Conservation (phyloP, 495 filamentous ascomycete genomes). For the Evernia prunastri region DNA sequence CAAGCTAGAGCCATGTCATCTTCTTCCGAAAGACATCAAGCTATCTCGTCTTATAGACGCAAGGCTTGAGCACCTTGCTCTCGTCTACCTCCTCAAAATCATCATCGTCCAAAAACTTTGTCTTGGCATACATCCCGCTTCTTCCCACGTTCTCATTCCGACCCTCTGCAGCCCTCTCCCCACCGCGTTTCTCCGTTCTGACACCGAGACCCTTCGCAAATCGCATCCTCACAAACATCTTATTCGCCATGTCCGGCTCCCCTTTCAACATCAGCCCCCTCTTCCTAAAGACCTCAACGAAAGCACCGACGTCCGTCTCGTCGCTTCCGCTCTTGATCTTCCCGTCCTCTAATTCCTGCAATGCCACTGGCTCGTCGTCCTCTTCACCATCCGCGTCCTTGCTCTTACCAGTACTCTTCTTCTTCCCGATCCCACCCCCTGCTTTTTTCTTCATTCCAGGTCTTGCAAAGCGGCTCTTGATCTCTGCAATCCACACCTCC, state of each 20-base stretch:
- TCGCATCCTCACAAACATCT: constrained; percentile 96
- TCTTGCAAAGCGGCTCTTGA: constrained; percentile 80
- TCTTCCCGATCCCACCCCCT: constrained; percentile 44
- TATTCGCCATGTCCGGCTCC: constrained; percentile 74
- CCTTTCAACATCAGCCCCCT: constrained; percentile 69
- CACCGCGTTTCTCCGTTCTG: constrained; percentile 60
- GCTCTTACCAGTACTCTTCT: constrained; percentile 31
- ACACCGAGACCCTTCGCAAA: constrained; percentile 70
- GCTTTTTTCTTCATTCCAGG: constrained; percentile 49
- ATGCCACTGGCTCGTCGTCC: constrained; percentile 26
- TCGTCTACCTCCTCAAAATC: constrained; percentile 48
- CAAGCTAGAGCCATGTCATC: neutral
- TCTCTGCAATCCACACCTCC: constrained; percentile 94
- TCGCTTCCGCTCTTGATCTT: constrained; percentile 36
- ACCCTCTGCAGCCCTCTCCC: constrained; percentile 33
- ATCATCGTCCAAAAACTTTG: constrained; percentile 52
- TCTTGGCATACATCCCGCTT: constrained; percentile 39
- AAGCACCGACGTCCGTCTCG: constrained; percentile 81
- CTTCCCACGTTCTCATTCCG: constrained; percentile 13
- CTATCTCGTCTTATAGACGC: constrained; percentile 89
- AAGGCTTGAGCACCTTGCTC: constrained; percentile 77
- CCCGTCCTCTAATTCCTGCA: constrained; percentile 39
- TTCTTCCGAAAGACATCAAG: neutral
- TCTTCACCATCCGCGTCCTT: constrained; percentile 32
- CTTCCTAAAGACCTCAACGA: constrained; percentile 71